Conservation (phyloP, 768 basidiomycete species). For the Boletus pseudopeckii region DNA sequence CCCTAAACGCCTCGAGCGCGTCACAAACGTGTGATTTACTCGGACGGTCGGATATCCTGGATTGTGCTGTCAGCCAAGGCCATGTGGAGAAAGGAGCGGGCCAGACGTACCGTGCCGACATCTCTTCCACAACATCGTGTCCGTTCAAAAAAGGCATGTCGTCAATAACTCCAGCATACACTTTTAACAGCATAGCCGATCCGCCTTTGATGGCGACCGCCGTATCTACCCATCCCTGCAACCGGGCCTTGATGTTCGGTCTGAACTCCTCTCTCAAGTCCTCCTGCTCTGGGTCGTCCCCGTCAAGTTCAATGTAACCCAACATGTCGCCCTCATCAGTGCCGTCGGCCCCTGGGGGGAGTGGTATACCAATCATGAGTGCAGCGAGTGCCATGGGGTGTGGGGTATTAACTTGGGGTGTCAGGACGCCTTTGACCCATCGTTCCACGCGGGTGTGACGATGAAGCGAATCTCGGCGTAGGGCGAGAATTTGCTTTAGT, state of each 20-base stretch:
- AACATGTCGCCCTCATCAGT: constrained; percentile 45
- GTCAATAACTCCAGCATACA: constrained; percentile 44
- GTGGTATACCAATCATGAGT: constrained; percentile 57
- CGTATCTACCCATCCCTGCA: constrained; percentile 54
- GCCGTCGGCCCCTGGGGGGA: constrained; percentile 37
- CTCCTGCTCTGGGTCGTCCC: constrained; percentile 53
- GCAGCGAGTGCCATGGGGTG: constrained; percentile 62
- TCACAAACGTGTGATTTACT: constrained; percentile 52
- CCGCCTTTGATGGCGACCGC: constrained; percentile 41
- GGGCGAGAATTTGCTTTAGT: constrained; percentile 43
- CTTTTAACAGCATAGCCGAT: constrained; percentile 32
- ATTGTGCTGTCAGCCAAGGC: background rate
- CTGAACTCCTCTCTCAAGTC: constrained; percentile 60
- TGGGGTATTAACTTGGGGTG: constrained; percentile 35
- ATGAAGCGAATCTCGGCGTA: constrained; percentile 35
- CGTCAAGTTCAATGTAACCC: constrained; percentile 49
- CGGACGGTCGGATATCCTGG: constrained; percentile 52
- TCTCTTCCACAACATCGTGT: constrained; percentile 52
- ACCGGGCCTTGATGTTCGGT: constrained; percentile 53
- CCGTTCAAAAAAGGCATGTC: constrained; percentile 57
- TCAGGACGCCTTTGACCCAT: constrained; percentile 50
- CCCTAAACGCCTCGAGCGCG: constrained; percentile 45
- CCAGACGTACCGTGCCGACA: constrained; percentile 46
- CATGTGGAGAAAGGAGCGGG: background rate
- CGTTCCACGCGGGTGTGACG: constrained; percentile 46